phyloP scores from a whole-genome alignment of 2,329 filamentous ascomycete genomes.

The Trichoderma sp. region DNA sequence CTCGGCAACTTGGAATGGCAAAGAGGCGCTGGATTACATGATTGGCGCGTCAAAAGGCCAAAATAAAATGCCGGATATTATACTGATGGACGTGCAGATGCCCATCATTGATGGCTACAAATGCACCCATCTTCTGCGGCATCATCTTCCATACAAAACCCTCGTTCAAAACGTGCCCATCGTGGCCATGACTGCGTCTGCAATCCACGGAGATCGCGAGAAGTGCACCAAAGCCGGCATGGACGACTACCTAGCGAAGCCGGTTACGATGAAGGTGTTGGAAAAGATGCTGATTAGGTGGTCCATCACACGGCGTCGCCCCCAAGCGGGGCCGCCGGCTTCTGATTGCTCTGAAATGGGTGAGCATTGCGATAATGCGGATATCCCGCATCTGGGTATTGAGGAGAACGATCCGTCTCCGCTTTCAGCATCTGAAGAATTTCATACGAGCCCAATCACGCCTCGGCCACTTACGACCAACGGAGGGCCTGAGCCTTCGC shows the following conservation, averaged over 20 bases:
- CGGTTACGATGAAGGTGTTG: conserved; percentile 65
- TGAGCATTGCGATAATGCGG: conserved; percentile 43
- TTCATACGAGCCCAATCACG: conserved; percentile 36
- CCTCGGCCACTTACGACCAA: conserved; percentile 41
- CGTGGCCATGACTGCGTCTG: conserved; percentile 78
- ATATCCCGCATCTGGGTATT: conserved; percentile 39
- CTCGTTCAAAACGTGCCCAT: conserved; percentile 65
- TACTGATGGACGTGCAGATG: conserved; percentile 78
- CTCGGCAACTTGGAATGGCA: conserved; percentile 71
- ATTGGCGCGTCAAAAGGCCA: conserved; percentile 50
- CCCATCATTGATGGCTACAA: conserved; percentile 75
- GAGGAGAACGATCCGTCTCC: conserved; percentile 27
- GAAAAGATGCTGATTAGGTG: conserved; percentile 72
- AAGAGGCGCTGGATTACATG: conserved; percentile 75
- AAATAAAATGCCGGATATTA: conserved; percentile 65
- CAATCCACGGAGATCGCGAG: conserved; percentile 73
- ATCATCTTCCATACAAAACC: conserved; percentile 62
- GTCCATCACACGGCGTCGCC: conserved; percentile 43
- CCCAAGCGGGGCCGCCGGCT: conserved; percentile 29
- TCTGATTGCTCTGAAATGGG: conserved; percentile 49
- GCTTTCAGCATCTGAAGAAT: conserved; percentile 30
- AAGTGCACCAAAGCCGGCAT: conserved; percentile 72
- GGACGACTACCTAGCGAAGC: conserved; percentile 74
- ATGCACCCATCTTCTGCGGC: conserved; percentile 70
- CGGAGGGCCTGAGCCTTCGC: conserved; percentile 41